Percentiles rank a stretch among this genome's conserved stretches.
Evolutionary conservation across 1,139 yeast genomes (phyloP).

Genomic region (Nematodospora anomalae): DNA sequence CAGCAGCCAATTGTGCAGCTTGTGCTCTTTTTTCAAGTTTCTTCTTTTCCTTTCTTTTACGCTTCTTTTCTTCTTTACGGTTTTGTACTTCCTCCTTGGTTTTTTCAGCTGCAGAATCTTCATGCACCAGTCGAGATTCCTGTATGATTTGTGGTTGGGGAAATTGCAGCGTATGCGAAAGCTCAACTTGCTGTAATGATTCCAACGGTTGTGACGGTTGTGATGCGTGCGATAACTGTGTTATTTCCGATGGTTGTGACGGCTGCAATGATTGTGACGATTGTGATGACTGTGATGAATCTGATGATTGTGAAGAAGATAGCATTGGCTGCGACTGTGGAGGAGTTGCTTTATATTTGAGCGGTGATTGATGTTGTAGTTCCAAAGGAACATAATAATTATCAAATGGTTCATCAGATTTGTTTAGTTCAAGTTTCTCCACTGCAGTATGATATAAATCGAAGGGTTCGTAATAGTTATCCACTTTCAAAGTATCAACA

Average conservation of each 20-base stretch:
- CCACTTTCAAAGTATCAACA: slow-evolving; percentile 6
- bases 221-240: not conserved
- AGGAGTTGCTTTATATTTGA: not conserved
- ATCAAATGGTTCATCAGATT: slow-evolving; percentile 30
- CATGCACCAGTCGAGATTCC: slow-evolving; percentile 7
- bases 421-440: slow-evolving; percentile 1
- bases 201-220: not conserved
- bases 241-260: no score
- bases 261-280: not conserved
- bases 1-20: slow-evolving; percentile 26
- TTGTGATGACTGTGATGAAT: not conserved
- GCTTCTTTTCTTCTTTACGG: slow-evolving; percentile 13
- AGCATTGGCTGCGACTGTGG: not conserved
- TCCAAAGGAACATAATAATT: slow-evolving; percentile 21
- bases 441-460: slow-evolving; percentile 9
- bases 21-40: slow-evolving; percentile 22
- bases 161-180: no score
- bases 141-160: not conserved
- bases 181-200: no score
- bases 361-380: not conserved
- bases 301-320: slow-evolving; percentile 1
- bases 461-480: slow-evolving; percentile 11
- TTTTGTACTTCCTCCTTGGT: slow-evolving; percentile 8
- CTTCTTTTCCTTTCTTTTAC: slow-evolving; percentile 15
- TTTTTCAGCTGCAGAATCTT: slow-evolving; percentile 1